These are phyloP conservation scores for Penicillium concentricum DNA, from an alignment of 2,329 filamentous ascomycete species.

Conservation along the genomic window DNA sequence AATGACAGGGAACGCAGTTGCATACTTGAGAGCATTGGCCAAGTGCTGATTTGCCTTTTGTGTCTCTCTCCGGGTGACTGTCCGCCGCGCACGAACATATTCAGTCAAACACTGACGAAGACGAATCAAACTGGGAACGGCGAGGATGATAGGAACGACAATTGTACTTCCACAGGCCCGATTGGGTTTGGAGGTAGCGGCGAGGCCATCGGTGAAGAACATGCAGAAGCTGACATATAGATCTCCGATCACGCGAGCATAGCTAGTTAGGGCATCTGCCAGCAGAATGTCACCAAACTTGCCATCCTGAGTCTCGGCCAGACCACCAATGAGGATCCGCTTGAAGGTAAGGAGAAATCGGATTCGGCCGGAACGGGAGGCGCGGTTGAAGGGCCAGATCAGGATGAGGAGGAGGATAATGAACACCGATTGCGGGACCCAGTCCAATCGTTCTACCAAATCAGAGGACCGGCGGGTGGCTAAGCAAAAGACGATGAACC, in stretches of 20 bases:
- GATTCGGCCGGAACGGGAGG: constrained; percentile 68
- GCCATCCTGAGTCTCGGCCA: constrained; percentile 81
- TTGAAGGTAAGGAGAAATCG: constrained; percentile 74
- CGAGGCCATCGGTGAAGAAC: constrained; percentile 71
- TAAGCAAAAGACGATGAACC: constrained; percentile 79
- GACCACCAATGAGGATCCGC: constrained; percentile 77
- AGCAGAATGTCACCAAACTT: constrained; percentile 94
- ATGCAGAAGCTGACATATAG: constrained; percentile 88
- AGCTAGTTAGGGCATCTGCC: constrained; percentile 91
- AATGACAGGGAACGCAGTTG: constrained; percentile 90
- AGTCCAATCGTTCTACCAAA: constrained; percentile 74
- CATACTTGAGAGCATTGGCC: constrained; percentile 92
- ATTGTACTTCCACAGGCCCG: constrained; percentile 75
- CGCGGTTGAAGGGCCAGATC: constrained; percentile 66
- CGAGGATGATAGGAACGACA: constrained; percentile 80
- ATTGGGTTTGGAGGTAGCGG: constrained; percentile 77
- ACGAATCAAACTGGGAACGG: constrained; percentile 79
- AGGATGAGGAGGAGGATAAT: constrained; percentile 69
- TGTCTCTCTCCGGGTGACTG: constrained; percentile 40
- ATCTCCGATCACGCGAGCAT: constrained; percentile 88
- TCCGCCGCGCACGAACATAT: constrained; percentile 67
- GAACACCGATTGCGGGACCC: constrained; percentile 83
- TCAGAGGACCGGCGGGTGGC: constrained; percentile 69
- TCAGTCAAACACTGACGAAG: constrained; percentile 90
- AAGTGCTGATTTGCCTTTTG: constrained; percentile 84